These are phyloP conservation scores for Paratinospora sagittata DNA, from an alignment of 164 flowering plant genomes.

Conservation along the genomic window DNA sequence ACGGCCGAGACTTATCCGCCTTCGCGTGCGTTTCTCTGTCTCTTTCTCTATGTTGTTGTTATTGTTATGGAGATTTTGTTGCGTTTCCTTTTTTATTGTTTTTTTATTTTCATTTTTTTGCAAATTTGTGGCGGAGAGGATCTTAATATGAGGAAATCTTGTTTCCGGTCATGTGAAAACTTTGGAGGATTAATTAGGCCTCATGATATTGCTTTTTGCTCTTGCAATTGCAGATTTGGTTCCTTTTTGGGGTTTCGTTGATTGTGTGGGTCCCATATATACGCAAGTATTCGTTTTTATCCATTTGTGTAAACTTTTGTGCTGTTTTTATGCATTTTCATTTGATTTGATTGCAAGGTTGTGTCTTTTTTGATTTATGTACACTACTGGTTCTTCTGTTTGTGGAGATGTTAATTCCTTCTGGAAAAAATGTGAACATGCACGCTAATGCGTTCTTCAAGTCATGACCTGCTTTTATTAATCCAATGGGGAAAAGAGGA, in stretches of 20 bases:
- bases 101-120: neutral
- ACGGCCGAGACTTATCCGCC: constrained; percentile 68
- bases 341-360: neutral
- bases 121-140: neutral
- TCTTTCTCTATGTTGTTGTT: neutral
- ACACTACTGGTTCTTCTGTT: neutral
- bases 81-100: neutral
- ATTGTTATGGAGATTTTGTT: neutral
- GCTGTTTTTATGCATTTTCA: neutral
- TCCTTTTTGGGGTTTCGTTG: neutral
- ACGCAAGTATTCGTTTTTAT: neutral
- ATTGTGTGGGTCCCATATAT: neutral
- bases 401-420: neutral
- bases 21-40: constrained; percentile 36
- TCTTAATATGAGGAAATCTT: neutral
- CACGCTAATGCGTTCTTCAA: neutral
- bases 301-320: no score
- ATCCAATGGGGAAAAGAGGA: no score
- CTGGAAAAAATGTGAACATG: neutral
- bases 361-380: neutral
- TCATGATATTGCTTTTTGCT: neutral
- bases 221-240: neutral
- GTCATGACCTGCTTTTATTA: no score
- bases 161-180: neutral
- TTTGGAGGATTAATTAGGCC: neutral